Conservation (phyloP, 164 flowering plant species). For the Nymphaea colorata region DNA sequence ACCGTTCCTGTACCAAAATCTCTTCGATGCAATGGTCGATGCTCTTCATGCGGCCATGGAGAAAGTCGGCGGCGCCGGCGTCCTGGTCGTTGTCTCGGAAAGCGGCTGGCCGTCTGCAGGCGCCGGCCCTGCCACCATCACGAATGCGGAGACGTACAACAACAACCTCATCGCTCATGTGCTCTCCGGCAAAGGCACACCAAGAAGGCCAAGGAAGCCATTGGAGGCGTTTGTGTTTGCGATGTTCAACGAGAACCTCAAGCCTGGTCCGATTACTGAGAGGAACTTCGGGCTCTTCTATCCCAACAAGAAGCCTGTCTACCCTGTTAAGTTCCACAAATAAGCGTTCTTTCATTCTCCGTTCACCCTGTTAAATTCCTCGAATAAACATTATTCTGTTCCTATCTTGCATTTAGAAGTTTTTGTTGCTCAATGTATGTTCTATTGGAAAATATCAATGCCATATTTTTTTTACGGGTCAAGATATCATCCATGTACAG, state of each 20-base stretch:
- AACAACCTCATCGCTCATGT: conserved; percentile 9
- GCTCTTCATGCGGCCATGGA: conserved; percentile 17
- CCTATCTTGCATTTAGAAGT: too few species aligned
- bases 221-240: conserved; percentile 12
- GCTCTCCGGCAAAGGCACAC: conserved; percentile 6
- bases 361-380: too few species aligned
- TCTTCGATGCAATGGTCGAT: conserved; percentile 27
- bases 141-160: conserved; percentile 11
- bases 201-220: conserved; percentile 10
- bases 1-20: conserved; percentile 5
- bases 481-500: too few species aligned
- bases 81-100: conserved; percentile 14
- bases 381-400: too few species aligned
- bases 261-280: conserved; percentile 9
- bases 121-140: conserved; percentile 5
- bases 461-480: too few species aligned
- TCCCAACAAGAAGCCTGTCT: conserved; percentile 16
- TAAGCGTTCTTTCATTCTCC: not conserved
- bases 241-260: conserved; percentile 19
- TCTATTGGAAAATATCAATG: too few species aligned
- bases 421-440: too few species aligned
- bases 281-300: conserved; percentile 14
- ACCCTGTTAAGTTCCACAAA: conserved; percentile 1
- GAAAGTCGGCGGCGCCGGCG: conserved; percentile 6
- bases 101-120: conserved; percentile 27